Evolutionary conservation across 129 eudicot genomes (phyloP).

Genomic region (Pseudognaphalium luteoalbum): DNA sequence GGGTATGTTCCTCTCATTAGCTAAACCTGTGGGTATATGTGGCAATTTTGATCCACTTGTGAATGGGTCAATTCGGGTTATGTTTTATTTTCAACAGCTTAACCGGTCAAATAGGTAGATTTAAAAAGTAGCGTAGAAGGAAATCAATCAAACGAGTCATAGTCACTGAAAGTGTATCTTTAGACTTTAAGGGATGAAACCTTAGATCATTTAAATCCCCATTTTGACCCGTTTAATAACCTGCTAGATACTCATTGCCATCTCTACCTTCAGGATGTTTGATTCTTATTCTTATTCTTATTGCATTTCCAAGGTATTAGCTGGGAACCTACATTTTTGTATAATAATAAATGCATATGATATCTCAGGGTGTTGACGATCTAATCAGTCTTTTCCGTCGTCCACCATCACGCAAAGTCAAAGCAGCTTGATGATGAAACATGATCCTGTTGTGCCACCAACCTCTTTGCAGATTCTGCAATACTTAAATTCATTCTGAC

Average conservation of each 20-base stretch:
- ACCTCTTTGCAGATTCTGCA: slow-evolving; percentile 17
- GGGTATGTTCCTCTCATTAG: slow-evolving; percentile 50
- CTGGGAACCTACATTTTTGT: not conserved
- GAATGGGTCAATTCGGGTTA: not conserved
- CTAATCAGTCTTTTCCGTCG: slow-evolving; percentile 92
- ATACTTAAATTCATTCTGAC: slow-evolving; percentile 18
- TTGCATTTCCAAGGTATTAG: not conserved
- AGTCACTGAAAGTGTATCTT: not conserved
- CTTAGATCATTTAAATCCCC: not conserved
- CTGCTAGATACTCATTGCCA: not conserved
- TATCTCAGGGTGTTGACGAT: slow-evolving; percentile 90
- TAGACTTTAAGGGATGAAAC: not conserved
- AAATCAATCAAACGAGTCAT: not conserved
- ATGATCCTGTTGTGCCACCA: slow-evolving; percentile 15
- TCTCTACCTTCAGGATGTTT: not conserved
- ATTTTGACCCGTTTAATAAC: not conserved
- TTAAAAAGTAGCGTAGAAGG: not conserved
- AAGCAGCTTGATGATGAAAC: slow-evolving; percentile 51
- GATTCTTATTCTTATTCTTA: not conserved
- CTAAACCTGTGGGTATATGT: not conserved
- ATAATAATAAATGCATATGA: not conserved
- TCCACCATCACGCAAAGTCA: slow-evolving; percentile 87
- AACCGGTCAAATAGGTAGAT: not conserved
- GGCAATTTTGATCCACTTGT: slow-evolving; percentile 4
- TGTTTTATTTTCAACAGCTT: not conserved